A percentile compares a stretch with the other conserved stretches of the same genome.
phyloP scores from a whole-genome alignment of 306 rosid genomes.

The Rubus idaeus region DNA sequence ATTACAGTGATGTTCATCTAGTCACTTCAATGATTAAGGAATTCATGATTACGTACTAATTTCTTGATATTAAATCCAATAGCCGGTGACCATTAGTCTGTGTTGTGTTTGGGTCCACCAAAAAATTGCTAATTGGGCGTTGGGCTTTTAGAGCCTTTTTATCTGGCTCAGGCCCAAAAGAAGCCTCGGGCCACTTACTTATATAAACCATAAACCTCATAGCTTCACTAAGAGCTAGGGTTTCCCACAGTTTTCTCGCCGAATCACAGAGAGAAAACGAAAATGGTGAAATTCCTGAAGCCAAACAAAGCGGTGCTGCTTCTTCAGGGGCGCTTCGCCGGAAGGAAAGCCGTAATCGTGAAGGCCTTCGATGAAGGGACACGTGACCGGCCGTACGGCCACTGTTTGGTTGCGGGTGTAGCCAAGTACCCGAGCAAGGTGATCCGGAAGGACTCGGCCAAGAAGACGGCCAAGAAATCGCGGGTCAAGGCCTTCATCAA shows the following conservation, averaged over 20 bases:
- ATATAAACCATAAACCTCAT: neutral
- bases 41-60: too few species aligned
- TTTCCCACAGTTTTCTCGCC: neutral
- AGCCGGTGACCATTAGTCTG: too few species aligned
- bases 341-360: constrained; percentile 32
- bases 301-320: constrained; percentile 29
- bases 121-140: too few species aligned
- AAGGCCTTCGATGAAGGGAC: constrained; percentile 30
- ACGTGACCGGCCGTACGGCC: constrained; percentile 30
- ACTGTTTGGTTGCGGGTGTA: constrained; percentile 29
- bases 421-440: constrained; percentile 33
- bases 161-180: neutral
- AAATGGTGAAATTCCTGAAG: constrained; percentile 31
- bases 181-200: neutral
- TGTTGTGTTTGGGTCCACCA: too few species aligned
- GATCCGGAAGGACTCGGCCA: constrained; percentile 34
- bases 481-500: constrained; percentile 32
- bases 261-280: neutral
- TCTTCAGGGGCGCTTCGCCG: constrained; percentile 25
- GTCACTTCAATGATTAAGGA: too few species aligned
- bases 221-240: neutral
- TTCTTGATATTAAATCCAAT: too few species aligned
- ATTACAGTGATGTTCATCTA: too few species aligned
- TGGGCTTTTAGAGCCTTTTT: too few species aligned
- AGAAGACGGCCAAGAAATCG: constrained; percentile 31